phyloP scores from a whole-genome alignment of 2,329 filamentous ascomycete genomes.

The Alternaria burnsii region DNA sequence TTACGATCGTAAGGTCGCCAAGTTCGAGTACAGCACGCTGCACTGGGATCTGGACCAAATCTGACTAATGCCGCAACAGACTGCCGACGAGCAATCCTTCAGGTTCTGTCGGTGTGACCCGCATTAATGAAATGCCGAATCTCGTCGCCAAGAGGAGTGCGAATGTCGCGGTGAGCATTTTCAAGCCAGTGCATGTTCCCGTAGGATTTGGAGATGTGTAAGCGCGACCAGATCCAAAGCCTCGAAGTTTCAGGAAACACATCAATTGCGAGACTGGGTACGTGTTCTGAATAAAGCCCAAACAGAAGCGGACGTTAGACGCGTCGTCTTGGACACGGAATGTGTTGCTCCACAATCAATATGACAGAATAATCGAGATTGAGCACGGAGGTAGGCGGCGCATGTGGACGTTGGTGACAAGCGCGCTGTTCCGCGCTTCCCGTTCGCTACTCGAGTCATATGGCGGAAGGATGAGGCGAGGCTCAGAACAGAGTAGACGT shows the following conservation, averaged over 20 bases:
- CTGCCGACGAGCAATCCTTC: constrained; percentile 13
- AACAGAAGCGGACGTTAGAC: neutral
- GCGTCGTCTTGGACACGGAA: constrained; percentile 11
- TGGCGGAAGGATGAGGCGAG: constrained; percentile 29
- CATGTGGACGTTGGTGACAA: constrained; percentile 21
- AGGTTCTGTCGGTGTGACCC: constrained; percentile 7
- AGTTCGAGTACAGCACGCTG: constrained; percentile 8
- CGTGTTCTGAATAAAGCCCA: neutral
- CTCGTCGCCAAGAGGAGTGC: neutral
- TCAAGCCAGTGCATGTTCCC: neutral
- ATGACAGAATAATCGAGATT: constrained; percentile 6
- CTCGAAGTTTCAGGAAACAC: neutral
- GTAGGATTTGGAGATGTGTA: neutral
- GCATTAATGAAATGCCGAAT: neutral
- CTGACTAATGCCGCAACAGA: constrained; percentile 8
- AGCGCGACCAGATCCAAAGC: neutral
- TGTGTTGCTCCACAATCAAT: constrained; percentile 8
- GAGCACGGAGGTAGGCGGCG: constrained; percentile 11
- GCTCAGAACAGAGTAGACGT: constrained; percentile 20
- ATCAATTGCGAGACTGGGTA: neutral
- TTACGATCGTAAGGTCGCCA: constrained; percentile 4
- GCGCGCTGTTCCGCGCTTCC: constrained; percentile 34
- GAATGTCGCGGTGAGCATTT: neutral
- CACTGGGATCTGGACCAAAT: constrained; percentile 4
- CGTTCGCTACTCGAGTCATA: constrained; percentile 24